Conservation (phyloP, 2,329 filamentous ascomycete genomes). For the Fusarium sp. region DNA sequence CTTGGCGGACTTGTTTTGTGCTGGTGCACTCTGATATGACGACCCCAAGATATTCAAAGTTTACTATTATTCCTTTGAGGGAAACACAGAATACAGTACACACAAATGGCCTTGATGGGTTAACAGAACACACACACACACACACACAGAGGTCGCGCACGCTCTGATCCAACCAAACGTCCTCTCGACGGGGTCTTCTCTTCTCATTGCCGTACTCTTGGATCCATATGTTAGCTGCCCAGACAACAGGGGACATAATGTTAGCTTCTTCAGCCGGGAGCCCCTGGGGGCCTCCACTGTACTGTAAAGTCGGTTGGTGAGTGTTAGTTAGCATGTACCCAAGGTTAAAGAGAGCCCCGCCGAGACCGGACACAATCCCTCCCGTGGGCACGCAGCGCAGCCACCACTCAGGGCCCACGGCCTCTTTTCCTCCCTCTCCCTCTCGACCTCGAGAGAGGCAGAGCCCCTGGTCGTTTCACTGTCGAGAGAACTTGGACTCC, state of each 20-base stretch:
- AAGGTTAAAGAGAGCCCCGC: constrained; percentile 25
- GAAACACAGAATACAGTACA: neutral
- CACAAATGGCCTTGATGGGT: constrained; percentile 11
- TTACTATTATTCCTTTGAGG: constrained; percentile 18
- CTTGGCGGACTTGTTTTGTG: constrained; percentile 16
- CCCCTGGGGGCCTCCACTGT: constrained; percentile 27
- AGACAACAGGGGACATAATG: constrained; percentile 29
- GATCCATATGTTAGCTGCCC: constrained; percentile 19
- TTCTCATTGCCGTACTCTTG: neutral
- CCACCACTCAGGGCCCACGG: constrained; percentile 26
- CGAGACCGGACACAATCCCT: constrained; percentile 34
- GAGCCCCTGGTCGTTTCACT: constrained; percentile 27
- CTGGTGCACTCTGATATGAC: constrained; percentile 16
- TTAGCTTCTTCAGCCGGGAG: constrained; percentile 22
- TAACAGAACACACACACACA: neutral
- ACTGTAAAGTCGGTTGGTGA: constrained; percentile 24
- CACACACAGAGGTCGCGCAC: neutral
- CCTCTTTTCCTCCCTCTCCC: neutral
- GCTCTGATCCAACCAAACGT: neutral
- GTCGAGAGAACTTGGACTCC: constrained; percentile 1
- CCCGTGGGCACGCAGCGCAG: constrained; percentile 19
- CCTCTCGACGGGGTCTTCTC: constrained; percentile 1
- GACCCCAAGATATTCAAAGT: neutral
- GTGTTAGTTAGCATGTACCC: neutral
- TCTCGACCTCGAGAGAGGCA: constrained; percentile 19